Base-by-base conservation (phyloP, 441 rosid genomes). In the Aleurites moluccanus region DNA sequence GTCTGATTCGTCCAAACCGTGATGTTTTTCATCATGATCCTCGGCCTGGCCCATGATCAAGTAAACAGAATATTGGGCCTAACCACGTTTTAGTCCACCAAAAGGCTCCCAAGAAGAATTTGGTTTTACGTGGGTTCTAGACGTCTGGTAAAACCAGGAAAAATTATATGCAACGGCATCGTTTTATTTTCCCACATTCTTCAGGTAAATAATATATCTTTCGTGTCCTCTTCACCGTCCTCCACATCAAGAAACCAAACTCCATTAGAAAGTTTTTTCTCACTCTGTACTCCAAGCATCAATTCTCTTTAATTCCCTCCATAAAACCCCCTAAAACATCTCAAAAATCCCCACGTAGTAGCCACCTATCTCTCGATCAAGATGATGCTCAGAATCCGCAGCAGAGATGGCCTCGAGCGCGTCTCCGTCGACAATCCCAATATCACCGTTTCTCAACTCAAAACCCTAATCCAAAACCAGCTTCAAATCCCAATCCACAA, bases 401-500 rank as follows among this genome's bases (percentile, higher is more conserved):
- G 98, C 82, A 81, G 99, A 64, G 99, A 96, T 80, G 99, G 98
- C 73, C 86, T 94, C 4, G 99, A 96, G 85, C 89, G 99, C 56
- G 87, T 96, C 76, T 78, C 80, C 5, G 62, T 89, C 63, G 93
- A 89, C 21, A 84, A 79, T 67, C 73, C 90, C 10, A 79, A 83
- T 64, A 70, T 82, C 67, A 87, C 93, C 8, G 78, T 96, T n/a
- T 80, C 85, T 55, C 89, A 90, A 42, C 92, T 96, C 74, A 91
- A 87, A 87, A 76, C 93, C 89, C 84, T 86, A 80, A 96, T 96
- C 72, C 83, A 93, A 23, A 78, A 83, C 65, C 98, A 94, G 69
- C 98, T 96, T 77, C 88, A 86, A 73, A 91, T 96, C 85, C 98
- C 98, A 16, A 49, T 78, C 70, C 88, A 83, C 7, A 90, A 80